Base-by-base conservation (phyloP, 139 green algal species). In the Gonium pectorale region DNA sequence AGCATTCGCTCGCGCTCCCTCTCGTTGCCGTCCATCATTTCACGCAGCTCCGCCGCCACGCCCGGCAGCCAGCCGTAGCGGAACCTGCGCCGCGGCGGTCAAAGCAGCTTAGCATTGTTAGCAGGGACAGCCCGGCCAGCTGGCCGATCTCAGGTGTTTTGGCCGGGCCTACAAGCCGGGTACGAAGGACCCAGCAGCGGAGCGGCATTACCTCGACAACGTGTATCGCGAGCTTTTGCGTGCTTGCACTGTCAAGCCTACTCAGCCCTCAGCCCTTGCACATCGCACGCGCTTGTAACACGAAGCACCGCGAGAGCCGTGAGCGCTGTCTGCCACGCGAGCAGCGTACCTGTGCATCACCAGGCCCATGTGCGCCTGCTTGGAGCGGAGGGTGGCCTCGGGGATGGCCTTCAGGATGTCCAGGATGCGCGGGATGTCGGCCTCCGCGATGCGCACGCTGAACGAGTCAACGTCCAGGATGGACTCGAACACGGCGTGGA, bases 401-500 rank as follows among this genome's bases (percentile, higher is more conserved):
- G 82, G 66, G 33, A 91, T 80, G 52, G 82, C 78, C 78, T 80
- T 67, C 52, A 79, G 54, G 35, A 86, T 62, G 40, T 86, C 67
- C 67, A 86, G 67, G 40, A 86, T 70, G 31, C 40, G 51, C 2
- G 24, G 31, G 67, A 71, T 46, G 49, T 85, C 52, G 13, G 46
- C 52, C 38, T 85, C 63, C 24, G 46, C 24, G 15, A 85, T 80
- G 22, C 80, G 80, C 22, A 86, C 60, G 24, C 29, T 38, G 40
- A 86, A 86, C 2, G 60, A 67, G 24, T 80, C 67, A 31, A 78
- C 40, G 27, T 89, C 68, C n/a, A 89, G 66, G 13, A 89, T 68
- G 44, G 54, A 52, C 68, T 89, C 85, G 51, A 86, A 83, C 56
- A 70, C 80, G 11, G 49, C 66, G 37, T 93, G 73, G 38, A 93